Percentiles rank a stretch among this genome's conserved stretches.
Conservation (phyloP, 78 protist genomes). For the Polysphondylium violaceum region DNA sequence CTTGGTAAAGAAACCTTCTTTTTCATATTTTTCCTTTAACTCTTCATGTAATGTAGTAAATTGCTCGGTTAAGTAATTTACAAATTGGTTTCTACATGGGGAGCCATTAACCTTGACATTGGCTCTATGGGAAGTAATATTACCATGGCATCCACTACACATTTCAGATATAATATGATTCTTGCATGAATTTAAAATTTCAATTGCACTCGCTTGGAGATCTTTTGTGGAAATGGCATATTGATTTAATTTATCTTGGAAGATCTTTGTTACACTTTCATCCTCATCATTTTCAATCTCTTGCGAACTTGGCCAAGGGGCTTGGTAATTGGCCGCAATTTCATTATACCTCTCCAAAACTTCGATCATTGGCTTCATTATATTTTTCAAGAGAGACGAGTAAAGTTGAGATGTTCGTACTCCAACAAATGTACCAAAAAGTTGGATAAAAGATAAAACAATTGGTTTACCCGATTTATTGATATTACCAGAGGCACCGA, state of each 20-base stretch:
- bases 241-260: not conserved
- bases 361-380: not conserved
- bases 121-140: not conserved
- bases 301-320: slow-evolving; percentile 3
- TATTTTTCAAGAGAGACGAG: too few species aligned
- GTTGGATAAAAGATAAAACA: too few species aligned
- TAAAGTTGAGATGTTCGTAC: too few species aligned
- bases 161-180: not conserved
- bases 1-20: not conserved
- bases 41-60: not conserved
- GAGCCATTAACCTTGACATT: not conserved
- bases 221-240: not conserved
- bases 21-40: not conserved
- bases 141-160: slow-evolving; percentile 23
- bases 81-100: not conserved
- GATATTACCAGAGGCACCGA: too few species aligned
- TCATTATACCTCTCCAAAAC: not conserved
- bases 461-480: too few species aligned
- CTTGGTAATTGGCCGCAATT: not conserved
- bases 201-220: not conserved
- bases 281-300: not conserved
- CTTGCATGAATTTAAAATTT: not conserved
- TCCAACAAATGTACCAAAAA: too few species aligned
- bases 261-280: not conserved
- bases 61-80: too few species aligned